These are phyloP conservation scores for Castanopsis chinensis DNA, from an alignment of 306 rosid species.

Conservation along the genomic window DNA sequence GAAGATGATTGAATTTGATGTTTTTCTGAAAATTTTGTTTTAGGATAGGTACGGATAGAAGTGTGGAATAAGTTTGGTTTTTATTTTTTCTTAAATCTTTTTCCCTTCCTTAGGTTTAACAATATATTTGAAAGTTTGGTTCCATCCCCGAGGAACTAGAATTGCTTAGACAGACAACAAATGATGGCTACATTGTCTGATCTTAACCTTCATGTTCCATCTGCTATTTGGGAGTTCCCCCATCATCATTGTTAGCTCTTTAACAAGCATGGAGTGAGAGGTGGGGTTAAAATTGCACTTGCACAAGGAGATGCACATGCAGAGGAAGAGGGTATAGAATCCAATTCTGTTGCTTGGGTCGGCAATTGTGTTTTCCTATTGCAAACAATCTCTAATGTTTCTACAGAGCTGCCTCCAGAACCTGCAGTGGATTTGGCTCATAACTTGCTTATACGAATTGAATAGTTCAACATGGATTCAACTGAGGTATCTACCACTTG, in stretches of 20 bases:
- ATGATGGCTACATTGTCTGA: too few relatives aligned
- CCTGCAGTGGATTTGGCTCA: slow-evolving; percentile 82
- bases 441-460: slow-evolving; percentile 64
- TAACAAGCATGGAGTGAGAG: slow-evolving; percentile 56
- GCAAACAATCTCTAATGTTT: slow-evolving; percentile 88
- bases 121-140: too few relatives aligned
- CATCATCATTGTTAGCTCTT: slow-evolving; percentile 88
- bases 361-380: slow-evolving; percentile 85
- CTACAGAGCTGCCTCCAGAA: slow-evolving; percentile 72
- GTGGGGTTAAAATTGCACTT: slow-evolving; percentile 38
- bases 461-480: slow-evolving; percentile 79
- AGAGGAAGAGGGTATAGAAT: slow-evolving; percentile 48
- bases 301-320: slow-evolving; percentile 33
- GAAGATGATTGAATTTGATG: too few relatives aligned
- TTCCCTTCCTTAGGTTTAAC: too few relatives aligned
- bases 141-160: too few relatives aligned
- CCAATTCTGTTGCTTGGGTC: slow-evolving; percentile 74
- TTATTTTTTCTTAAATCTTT: too few relatives aligned
- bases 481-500: slow-evolving; percentile 63
- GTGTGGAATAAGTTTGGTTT: too few relatives aligned
- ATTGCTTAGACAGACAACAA: too few relatives aligned
- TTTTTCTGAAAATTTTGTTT: too few relatives aligned
- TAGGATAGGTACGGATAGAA: too few relatives aligned
- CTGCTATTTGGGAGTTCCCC: slow-evolving; percentile 67
- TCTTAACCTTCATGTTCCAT: too few relatives aligned